A percentile compares a stretch with the other conserved stretches of the same genome.
Conservation (phyloP, 1,284 basidiomycete genomes). For the Boletellus sp. region DNA sequence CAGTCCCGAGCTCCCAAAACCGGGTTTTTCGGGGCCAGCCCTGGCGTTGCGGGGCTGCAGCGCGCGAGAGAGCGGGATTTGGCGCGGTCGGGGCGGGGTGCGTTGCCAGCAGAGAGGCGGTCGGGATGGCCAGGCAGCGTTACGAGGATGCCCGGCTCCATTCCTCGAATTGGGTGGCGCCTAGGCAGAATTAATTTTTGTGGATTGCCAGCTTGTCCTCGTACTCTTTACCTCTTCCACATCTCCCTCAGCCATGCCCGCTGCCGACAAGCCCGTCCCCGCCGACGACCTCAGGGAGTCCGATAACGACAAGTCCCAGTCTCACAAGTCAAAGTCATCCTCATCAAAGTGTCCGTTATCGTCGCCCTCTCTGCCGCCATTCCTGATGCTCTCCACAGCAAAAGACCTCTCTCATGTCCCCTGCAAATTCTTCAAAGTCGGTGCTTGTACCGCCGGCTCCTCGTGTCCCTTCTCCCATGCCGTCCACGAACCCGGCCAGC, state of each 20-base stretch:
- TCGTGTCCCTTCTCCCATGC: conserved; percentile 93
- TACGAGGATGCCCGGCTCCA: no score
- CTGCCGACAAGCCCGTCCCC: conserved; percentile 19
- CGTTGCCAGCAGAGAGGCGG: no score
- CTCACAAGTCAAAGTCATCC: conserved; percentile 24
- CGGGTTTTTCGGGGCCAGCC: no score
- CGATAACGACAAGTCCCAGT: conserved; percentile 20
- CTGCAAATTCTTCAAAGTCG: conserved; percentile 96
- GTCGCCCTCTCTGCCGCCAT: not conserved
- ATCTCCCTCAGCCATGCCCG: conserved; percentile 19
- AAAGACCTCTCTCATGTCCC: conserved; percentile 96
- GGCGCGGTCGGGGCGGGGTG: not conserved
- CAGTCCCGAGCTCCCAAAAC: no score
- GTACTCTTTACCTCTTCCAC: not conserved
- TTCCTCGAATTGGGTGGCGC: not conserved
- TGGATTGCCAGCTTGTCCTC: not conserved
- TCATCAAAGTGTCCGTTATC: conserved; percentile 27
- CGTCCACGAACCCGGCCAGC: conserved; percentile 65
- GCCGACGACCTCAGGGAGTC: conserved; percentile 24
- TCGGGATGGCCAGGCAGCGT: no score
- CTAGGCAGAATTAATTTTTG: not conserved
- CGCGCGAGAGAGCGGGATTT: not conserved
- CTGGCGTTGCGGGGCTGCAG: no score
- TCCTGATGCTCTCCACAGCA: conserved; percentile 37
- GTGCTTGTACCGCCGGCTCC: conserved; percentile 90